Conservation (phyloP, 192 early-diverging fungal species). For the Gonapodya sp. region DNA sequence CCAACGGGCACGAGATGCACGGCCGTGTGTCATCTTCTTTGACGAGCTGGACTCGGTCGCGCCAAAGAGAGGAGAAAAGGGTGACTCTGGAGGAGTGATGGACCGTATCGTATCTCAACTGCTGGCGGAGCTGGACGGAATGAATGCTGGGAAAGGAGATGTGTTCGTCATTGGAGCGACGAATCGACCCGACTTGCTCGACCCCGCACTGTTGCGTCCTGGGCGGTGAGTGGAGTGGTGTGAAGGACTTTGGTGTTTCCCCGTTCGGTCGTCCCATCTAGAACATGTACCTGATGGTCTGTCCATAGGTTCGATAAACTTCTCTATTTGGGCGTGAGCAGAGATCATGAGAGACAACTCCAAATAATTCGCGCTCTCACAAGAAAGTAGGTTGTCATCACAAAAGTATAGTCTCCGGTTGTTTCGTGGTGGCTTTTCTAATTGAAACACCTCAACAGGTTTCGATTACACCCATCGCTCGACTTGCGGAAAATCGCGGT, state of each 20-base stretch:
- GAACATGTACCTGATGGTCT: not conserved
- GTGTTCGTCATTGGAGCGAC: conserved; percentile 99
- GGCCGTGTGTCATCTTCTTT: conserved; percentile 97
- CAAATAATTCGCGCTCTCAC: conserved; percentile 88
- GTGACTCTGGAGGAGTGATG: conserved; percentile 98
- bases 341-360: conserved; percentile 74
- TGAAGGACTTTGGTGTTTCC: too few species aligned
- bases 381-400: conserved; percentile 53
- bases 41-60: conserved; percentile 98
- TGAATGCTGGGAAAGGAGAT: conserved; percentile 52
- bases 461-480: conserved; percentile 71
- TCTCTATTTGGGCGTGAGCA: conserved; percentile 90
- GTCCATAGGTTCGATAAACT: conserved; percentile 87
- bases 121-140: conserved; percentile 91
- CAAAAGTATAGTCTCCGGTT: not conserved
- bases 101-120: conserved; percentile 97
- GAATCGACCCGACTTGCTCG: conserved; percentile 93
- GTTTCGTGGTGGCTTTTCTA: too few species aligned
- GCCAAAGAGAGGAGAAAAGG: conserved; percentile 94
- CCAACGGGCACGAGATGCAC: conserved; percentile 89
- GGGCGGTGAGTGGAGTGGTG: conserved; percentile 44
- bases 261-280: too few species aligned
- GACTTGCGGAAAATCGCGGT: conserved; percentile 68
- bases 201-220: conserved; percentile 86
- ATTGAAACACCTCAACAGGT: conserved; percentile 31